Percentiles rank a stretch among this genome's conserved stretches.
Conservation (phyloP, 192 early-diverging fungal genomes). For the Rhizophagus prolifer region DNA sequence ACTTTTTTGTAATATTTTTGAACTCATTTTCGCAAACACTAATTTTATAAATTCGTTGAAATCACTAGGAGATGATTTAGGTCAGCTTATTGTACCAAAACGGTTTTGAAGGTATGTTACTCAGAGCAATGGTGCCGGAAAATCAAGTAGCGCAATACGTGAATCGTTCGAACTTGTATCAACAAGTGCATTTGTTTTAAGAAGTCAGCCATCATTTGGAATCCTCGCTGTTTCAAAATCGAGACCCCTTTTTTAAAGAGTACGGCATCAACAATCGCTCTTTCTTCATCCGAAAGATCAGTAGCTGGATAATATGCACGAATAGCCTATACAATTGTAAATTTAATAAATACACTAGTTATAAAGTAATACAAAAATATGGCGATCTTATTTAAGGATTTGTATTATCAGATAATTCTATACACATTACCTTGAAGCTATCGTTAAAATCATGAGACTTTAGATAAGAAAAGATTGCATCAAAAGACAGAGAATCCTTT, state of each 20-base stretch:
- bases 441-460: constrained; percentile 16
- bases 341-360: not conserved
- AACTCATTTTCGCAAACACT: constrained; percentile 12
- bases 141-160: not conserved
- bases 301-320: not conserved
- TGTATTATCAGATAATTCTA: too few species aligned
- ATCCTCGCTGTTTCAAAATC: not conserved
- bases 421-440: not conserved
- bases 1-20: constrained; percentile 20
- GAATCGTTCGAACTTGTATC: not conserved
- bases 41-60: too few species aligned
- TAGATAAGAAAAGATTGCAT: constrained; percentile 7
- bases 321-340: not conserved
- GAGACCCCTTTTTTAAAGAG: constrained; percentile 1
- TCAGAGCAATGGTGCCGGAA: constrained; percentile 14
- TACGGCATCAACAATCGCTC: not conserved
- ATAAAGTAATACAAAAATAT: not conserved
- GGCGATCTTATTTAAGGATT: too few species aligned
- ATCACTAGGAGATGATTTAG: too few species aligned
- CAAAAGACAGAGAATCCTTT: not conserved
- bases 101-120: not conserved
- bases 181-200: constrained; percentile 8
- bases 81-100: too few species aligned
- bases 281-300: constrained; percentile 4
- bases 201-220: constrained; percentile 7